Conservation (phyloP, 495 filamentous ascomycete species). For the Podospora fimiseda region DNA sequence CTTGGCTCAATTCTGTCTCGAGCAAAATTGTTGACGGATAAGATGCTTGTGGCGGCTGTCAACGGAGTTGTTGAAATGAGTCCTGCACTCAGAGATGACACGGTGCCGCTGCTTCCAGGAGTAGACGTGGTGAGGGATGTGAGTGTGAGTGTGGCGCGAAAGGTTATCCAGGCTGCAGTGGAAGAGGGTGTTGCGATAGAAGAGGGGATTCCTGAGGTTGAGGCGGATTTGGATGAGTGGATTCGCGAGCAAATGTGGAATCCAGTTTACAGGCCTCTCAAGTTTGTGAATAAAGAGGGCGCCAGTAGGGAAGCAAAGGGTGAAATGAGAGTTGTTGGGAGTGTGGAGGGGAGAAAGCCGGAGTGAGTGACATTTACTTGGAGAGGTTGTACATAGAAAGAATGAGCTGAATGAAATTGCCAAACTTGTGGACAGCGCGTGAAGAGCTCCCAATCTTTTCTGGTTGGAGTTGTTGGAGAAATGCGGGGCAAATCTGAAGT, state of each 20-base stretch:
- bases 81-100: constrained; percentile 52
- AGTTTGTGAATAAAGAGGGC: constrained; percentile 41
- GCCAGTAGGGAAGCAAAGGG: constrained; percentile 53
- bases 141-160: constrained; percentile 69
- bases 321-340: constrained; percentile 49
- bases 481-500: not conserved
- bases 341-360: constrained; percentile 3
- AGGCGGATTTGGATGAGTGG: constrained; percentile 66
- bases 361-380: not conserved
- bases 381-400: no score
- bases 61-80: constrained; percentile 63
- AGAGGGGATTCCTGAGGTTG: constrained; percentile 52
- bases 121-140: constrained; percentile 69
- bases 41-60: constrained; percentile 76
- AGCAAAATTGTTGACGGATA: constrained; percentile 56
- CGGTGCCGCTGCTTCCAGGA: constrained; percentile 62
- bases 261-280: constrained; percentile 61
- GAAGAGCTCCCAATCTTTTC: no score
- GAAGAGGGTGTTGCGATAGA: constrained; percentile 60
- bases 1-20: constrained; percentile 69
- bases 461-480: no score
- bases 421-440: no score
- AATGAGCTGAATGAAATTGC: no score
- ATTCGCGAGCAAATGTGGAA: constrained; percentile 89
- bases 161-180: constrained; percentile 68